A percentile compares a stretch with the other conserved stretches of the same genome.
phyloP scores from a whole-genome alignment of 192 early-diverging fungal species.

The Linnemannia exigua region DNA sequence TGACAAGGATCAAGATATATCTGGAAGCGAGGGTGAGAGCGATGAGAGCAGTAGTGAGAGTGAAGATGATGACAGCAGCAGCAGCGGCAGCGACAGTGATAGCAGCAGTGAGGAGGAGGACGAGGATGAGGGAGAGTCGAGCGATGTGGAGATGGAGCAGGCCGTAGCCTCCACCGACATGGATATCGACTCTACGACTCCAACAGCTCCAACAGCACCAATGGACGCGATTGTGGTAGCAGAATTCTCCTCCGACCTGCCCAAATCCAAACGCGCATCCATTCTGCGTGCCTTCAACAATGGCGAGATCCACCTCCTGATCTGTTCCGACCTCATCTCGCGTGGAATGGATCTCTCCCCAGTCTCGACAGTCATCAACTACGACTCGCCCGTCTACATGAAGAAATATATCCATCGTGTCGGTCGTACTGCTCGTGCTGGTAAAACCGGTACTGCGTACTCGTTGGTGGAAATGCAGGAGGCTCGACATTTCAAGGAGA shows the following conservation, averaged over 20 bases:
- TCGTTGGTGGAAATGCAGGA: constrained; percentile 80
- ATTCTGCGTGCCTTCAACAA: constrained; percentile 76
- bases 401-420: constrained; percentile 94
- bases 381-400: constrained; percentile 88
- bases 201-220: not conserved
- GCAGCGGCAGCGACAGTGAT: constrained; percentile 3
- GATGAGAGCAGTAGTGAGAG: constrained; percentile 6
- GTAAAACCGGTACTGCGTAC: constrained; percentile 83
- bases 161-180: constrained; percentile 11
- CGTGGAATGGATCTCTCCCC: constrained; percentile 91
- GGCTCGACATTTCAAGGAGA: constrained; percentile 78
- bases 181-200: constrained; percentile 3
- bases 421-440: constrained; percentile 93
- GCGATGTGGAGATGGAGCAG: constrained; percentile 48
- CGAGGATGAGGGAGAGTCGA: not conserved
- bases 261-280: constrained; percentile 68
- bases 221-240: constrained; percentile 59
- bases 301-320: constrained; percentile 78
- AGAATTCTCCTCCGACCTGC: constrained; percentile 84
- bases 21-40: not conserved
- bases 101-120: constrained; percentile 9
- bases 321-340: constrained; percentile 90
- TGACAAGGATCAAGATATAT: not conserved
- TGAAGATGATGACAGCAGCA: not conserved
- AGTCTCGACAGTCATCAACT: constrained; percentile 86